A percentile compares a stretch with the other conserved stretches of the same genome.
Conservation (phyloP, 1,139 yeast species). For the Taphrina sp. region DNA sequence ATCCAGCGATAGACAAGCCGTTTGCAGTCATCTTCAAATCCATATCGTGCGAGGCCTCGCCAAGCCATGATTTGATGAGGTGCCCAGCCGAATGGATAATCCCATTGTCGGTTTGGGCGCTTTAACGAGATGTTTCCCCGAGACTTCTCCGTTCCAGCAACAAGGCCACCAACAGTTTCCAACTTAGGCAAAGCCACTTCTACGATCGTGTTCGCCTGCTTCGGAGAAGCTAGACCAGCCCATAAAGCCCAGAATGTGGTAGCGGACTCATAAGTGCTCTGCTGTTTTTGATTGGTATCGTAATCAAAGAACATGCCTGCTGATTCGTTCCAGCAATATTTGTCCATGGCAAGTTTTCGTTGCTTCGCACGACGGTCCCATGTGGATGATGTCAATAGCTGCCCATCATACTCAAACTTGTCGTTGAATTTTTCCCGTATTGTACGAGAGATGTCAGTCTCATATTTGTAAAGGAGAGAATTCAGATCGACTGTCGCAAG, state of each 20-base stretch:
- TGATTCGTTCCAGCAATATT: constrained; percentile 80
- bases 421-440: constrained; percentile 60
- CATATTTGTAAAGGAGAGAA: constrained; percentile 84
- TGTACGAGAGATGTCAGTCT: constrained; percentile 71
- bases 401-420: constrained; percentile 44
- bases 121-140: constrained; percentile 69
- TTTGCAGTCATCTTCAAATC: constrained; percentile 62
- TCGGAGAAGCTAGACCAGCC: constrained; percentile 69
- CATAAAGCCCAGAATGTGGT: constrained; percentile 93
- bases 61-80: constrained; percentile 96
- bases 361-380: constrained; percentile 62
- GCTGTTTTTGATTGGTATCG: constrained; percentile 58
- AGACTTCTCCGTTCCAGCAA: constrained; percentile 74
- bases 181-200: constrained; percentile 62
- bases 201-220: constrained; percentile 71
- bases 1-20: constrained; percentile 85
- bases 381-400: constrained; percentile 52
- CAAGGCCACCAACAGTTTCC: constrained; percentile 87
- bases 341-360: constrained; percentile 60
- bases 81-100: constrained; percentile 97
- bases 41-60: constrained; percentile 78
- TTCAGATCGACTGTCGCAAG: constrained; percentile 90
- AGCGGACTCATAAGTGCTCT: constrained; percentile 75
- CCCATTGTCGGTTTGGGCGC: constrained; percentile 94
- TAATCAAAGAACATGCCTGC: constrained; percentile 83